Evolutionary conservation across 305 asterid species (phyloP), one percentile per base, ranked within the genome.

Genomic region (Fraxinus ornus): DNA sequence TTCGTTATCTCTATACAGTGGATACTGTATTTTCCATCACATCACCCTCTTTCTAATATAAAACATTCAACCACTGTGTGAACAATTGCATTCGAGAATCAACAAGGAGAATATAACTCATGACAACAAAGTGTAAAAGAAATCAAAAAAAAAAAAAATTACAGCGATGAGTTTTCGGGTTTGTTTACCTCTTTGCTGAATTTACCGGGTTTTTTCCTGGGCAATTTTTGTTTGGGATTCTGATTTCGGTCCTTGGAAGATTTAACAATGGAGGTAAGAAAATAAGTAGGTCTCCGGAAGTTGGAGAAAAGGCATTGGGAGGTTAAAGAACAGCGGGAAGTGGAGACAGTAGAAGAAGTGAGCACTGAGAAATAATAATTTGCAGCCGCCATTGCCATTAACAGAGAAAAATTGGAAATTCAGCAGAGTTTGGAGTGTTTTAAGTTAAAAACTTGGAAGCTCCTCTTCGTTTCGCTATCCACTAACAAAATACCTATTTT

Each of bases 311-410:
- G 84, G 74, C 89, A 89, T 82, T 75, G 85, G 9, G 91, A 88
- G 49, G 87, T 44, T 17, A 85, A 60, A 33, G 87, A 86, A 80
- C 68, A 74, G 49, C 82, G 75, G 86, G 89, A 83, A 82, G 85
- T 76, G 72, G 86, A 49, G 78, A 75, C 37, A 87, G 88, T 88
- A 72, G 90, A 37, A 82, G 91, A 88, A 17, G 90, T 28, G 79
- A 83, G 82, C 80, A 90, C 88, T 72, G 90, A 84, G 89, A 89
- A 89, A 84, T 92, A 91, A 74, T 87, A 82, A 37, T 89, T 84
- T 8, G 94, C 90, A 85, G 92, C 97, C 55, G 95, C 93, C 64
- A 87, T 84, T 84, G 97, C 94, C 98, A 93, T 92, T 90, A 68
- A 30, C 41, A 30, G 39, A 5, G 39, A 15, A 70, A 30, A 30